Percentiles rank a stretch among this genome's conserved stretches.
phyloP scores from a whole-genome alignment of 768 basidiomycete genomes.

The Amanita inopinata region DNA sequence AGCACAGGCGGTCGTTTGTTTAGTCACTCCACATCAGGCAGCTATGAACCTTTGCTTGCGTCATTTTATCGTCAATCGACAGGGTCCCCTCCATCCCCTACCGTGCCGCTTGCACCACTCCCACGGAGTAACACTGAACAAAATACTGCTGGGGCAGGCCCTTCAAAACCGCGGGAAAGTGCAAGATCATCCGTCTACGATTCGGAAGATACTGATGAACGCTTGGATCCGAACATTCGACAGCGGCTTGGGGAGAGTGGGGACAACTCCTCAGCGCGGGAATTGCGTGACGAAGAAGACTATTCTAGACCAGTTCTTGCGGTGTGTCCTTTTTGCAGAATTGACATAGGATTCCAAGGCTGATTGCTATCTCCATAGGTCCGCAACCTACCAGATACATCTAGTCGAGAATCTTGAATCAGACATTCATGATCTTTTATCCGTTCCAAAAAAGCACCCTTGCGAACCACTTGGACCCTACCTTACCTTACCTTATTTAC shows the following conservation, averaged over 20 bases:
- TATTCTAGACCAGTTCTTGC: slow-evolving; percentile 47
- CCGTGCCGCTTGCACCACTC: not conserved
- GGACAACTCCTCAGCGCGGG: slow-evolving; percentile 20
- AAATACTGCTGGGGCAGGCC: not conserved
- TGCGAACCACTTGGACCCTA: slow-evolving; percentile 1
- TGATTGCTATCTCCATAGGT: slow-evolving; percentile 26
- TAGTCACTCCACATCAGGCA: slow-evolving; percentile 38
- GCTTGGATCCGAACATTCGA: slow-evolving; percentile 35
- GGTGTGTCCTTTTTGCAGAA: slow-evolving; percentile 23
- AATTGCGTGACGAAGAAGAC: slow-evolving; percentile 42
- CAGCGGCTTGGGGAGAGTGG: slow-evolving; percentile 22
- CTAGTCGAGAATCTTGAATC: slow-evolving; percentile 18
- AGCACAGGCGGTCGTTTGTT: slow-evolving; percentile 19
- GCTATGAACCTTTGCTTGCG: slow-evolving; percentile 52
- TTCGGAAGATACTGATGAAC: slow-evolving; percentile 27
- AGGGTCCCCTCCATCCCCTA: not conserved
- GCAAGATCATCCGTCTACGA: slow-evolving; percentile 25
- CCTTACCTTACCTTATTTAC: slow-evolving; percentile 27
- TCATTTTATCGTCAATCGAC: slow-evolving; percentile 22
- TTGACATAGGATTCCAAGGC: not conserved
- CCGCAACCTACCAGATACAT: slow-evolving; percentile 42
- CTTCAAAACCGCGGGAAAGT: slow-evolving; percentile 11
- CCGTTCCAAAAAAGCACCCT: not conserved
- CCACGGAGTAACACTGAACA: not conserved
- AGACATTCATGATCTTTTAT: not conserved